These are phyloP conservation scores for Thraustochytrium sp. DNA, from an alignment of 352 stramenopile species.

Conservation along the genomic window DNA sequence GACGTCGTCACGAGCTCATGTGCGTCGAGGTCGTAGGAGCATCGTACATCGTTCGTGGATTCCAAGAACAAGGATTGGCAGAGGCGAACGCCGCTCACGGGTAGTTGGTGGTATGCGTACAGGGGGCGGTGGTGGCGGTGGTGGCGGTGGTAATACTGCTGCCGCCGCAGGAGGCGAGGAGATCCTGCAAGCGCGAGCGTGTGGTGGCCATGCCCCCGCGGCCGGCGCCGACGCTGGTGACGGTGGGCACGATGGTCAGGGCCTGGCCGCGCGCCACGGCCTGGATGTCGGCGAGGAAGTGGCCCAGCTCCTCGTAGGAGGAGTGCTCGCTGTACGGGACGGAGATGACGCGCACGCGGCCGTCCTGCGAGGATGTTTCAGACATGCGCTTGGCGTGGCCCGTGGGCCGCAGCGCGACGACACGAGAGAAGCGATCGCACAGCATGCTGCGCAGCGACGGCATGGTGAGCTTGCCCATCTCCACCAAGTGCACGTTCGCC, in stretches of 20 bases:
- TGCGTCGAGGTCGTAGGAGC: too few species aligned
- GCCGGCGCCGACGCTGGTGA: not conserved
- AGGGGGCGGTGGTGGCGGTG: too few species aligned
- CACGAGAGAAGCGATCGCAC: slow-evolving; percentile 64
- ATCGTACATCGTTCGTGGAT: too few species aligned
- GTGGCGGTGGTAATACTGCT: too few species aligned
- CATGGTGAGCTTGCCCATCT: slow-evolving; percentile 84
- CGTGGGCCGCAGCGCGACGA: slow-evolving; percentile 89
- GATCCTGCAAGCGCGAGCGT: too few species aligned
- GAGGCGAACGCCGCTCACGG: too few species aligned
- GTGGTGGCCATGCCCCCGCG: not conserved
- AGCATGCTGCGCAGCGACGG: slow-evolving; percentile 69
- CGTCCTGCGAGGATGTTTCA: slow-evolving; percentile 65
- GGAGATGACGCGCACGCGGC: slow-evolving; percentile 79
- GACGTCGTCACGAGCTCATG: too few species aligned
- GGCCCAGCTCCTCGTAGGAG: slow-evolving; percentile 85
- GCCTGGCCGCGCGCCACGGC: slow-evolving; percentile 70
- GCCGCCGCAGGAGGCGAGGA: too few species aligned
- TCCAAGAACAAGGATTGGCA: too few species aligned
- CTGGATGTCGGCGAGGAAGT: slow-evolving; percentile 80
- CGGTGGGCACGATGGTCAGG: slow-evolving; percentile 53
- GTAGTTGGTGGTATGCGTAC: too few species aligned
- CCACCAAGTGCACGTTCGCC: slow-evolving; percentile 81
- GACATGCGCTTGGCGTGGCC: slow-evolving; percentile 79
- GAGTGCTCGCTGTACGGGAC: slow-evolving; percentile 95